Conservation (phyloP, 305 asterid species). For the Fraxinus floribunda region DNA sequence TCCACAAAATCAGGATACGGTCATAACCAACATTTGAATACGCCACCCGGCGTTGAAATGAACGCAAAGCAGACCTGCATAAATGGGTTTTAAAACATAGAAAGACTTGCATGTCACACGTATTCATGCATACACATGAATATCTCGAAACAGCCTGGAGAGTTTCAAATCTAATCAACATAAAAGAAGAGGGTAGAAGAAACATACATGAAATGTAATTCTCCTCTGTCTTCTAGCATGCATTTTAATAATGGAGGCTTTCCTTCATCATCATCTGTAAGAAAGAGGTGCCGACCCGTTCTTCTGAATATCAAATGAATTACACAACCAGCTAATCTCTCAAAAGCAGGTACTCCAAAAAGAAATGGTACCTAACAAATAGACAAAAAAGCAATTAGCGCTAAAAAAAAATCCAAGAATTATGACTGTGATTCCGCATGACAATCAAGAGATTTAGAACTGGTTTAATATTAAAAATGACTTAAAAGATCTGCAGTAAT, state of each 20-base stretch:
- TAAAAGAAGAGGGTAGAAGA: conserved; percentile 8
- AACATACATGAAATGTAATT: conserved; percentile 67
- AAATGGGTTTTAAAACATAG: conserved; percentile 13
- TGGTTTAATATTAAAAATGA: neutral
- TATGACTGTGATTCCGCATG: neutral
- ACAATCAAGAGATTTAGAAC: neutral
- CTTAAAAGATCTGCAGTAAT: neutral
- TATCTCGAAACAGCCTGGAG: conserved; percentile 9
- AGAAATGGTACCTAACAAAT: conserved; percentile 87
- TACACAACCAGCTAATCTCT: conserved; percentile 66
- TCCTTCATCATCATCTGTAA: conserved; percentile 74
- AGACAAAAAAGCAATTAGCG: conserved; percentile 2
- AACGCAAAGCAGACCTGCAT: conserved; percentile 76
- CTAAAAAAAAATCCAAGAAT: neutral
- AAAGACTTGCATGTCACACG: conserved; percentile 1
- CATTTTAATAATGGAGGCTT: conserved; percentile 80
- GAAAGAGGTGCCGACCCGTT: conserved; percentile 95
- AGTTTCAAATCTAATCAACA: conserved; percentile 1
- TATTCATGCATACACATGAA: conserved; percentile 1
- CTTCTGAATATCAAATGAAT: conserved; percentile 91
- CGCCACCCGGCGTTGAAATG: conserved; percentile 75
- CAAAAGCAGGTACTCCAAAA: conserved; percentile 84
- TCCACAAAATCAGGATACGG: conserved; percentile 63
- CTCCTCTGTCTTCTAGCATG: conserved; percentile 75
- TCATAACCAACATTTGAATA: conserved; percentile 84